A percentile compares a stretch with the other conserved stretches of the same genome.
phyloP scores from a whole-genome alignment of 495 filamentous ascomycete species.

The Aspergillus bertholletiae region DNA sequence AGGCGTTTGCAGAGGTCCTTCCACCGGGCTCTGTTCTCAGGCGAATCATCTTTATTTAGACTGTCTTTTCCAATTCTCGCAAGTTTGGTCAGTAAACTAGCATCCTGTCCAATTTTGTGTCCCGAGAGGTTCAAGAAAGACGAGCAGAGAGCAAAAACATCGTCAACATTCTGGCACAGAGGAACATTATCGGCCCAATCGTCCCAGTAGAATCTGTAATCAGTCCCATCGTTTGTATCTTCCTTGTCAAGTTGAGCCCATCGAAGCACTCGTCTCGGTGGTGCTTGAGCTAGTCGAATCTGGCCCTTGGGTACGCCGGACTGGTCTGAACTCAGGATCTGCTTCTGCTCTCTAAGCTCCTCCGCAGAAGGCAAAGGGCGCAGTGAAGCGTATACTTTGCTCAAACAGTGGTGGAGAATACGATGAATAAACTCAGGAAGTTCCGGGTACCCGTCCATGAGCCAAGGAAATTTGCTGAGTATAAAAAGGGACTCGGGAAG shows the following conservation, averaged over 20 bases:
- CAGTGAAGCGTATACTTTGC: constrained; percentile 58
- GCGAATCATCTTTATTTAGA: constrained; percentile 64
- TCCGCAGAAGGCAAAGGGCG: constrained; percentile 40
- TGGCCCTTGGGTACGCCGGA: constrained; percentile 61
- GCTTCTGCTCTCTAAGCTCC: constrained; percentile 44
- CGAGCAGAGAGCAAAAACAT: constrained; percentile 82
- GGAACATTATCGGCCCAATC: constrained; percentile 95
- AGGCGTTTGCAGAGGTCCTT: constrained; percentile 74
- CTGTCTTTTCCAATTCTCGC: constrained; percentile 76
- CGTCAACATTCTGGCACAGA: constrained; percentile 82
- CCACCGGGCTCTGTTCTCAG: constrained; percentile 69
- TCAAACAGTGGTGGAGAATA: constrained; percentile 74
- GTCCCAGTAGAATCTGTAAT: constrained; percentile 94
- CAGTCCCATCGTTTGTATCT: constrained; percentile 65
- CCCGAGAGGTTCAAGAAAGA: constrained; percentile 82
- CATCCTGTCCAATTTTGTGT: constrained; percentile 82
- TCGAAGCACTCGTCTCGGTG: constrained; percentile 59
- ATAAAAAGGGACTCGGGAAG: constrained; percentile 92
- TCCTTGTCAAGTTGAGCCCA: constrained; percentile 78
- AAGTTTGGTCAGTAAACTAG: constrained; percentile 72
- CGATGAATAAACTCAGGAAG: constrained; percentile 76
- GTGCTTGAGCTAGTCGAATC: constrained; percentile 52
- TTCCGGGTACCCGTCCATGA: constrained; percentile 78
- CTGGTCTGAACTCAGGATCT: constrained; percentile 57
- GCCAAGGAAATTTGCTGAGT: constrained; percentile 86